Base-by-base conservation (phyloP, 257 asterid species). In the Verbena officinalis region DNA sequence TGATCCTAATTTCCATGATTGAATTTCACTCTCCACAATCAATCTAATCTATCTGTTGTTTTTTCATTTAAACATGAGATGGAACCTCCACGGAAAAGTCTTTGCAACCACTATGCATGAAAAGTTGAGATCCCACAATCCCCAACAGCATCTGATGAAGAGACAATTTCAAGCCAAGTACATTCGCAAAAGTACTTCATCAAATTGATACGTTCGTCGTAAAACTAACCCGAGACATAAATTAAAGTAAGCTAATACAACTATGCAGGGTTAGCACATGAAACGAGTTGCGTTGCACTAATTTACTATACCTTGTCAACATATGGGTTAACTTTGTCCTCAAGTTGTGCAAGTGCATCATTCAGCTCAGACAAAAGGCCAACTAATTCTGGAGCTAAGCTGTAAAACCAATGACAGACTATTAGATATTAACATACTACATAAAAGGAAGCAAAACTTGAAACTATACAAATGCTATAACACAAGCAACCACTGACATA, bases 331-430 rank as follows among this genome's bases (percentile, higher is more conserved):
- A 93, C 95, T 74, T 81, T 86, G 79, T 78, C 80, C 71, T 93
- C 95, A 64, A 87, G 97, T 67, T 87, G 77, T 69, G 83, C 85
- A 51, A 78, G 77, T 49, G 97, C 76, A 59, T 82, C 93, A 65
- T 86, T 81, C 62, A 93, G 89, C 82, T 87, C 97, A 13, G 97
- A 76, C 68, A 93, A 75, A 70, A 87, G 85, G 64, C 95, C 97
- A 79, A 93, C 77, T 69, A 93, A 69, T 77, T 90, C 97, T 5
- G 99, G 99, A 54, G 95, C 95, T 69, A 95, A 87, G 81, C 99
- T 93, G 87, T 71, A 72, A 56, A 75, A 78, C 59, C 62, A 83
- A 56, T 45, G 43, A 55, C 59, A 75, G 43, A 19, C 33, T 59
- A 10, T 57, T 42, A 36, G 53, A 42, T 13, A 70, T 27, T 53